Conservation (phyloP, 306 rosid genomes). For the Alnus rubra region DNA sequence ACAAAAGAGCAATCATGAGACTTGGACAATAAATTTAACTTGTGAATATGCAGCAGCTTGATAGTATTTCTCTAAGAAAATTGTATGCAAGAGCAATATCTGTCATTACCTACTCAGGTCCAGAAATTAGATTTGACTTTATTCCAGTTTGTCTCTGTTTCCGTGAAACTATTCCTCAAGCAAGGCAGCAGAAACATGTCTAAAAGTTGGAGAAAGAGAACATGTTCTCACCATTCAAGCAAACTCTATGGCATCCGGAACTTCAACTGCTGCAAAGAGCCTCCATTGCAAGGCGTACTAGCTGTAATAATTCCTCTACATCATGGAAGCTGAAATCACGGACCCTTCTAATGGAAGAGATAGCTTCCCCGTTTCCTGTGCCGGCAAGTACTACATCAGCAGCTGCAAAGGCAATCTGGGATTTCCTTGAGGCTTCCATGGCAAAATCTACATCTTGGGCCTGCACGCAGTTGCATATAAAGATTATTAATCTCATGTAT, state of each 20-base stretch:
- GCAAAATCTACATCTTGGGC: slow-evolving; percentile 2
- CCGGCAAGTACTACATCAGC: not conserved
- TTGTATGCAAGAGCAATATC: not conserved
- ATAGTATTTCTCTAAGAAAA: not conserved
- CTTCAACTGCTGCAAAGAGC: slow-evolving; percentile 1
- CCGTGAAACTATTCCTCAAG: not conserved
- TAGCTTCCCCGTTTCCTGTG: not conserved
- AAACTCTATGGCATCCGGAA: not conserved
- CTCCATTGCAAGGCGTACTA: not conserved
- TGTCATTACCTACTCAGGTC: not conserved
- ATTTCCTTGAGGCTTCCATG: slow-evolving; percentile 3
- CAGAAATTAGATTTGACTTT: not conserved
- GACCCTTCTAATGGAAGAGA: not conserved
- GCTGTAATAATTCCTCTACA: not conserved
- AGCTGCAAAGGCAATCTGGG: slow-evolving; percentile 5
- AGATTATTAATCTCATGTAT: not conserved
- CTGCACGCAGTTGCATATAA: not conserved
- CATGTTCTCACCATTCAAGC: not conserved
- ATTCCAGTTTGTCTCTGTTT: not conserved
- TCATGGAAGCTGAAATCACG: slow-evolving; percentile 4
- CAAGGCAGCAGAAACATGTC: not conserved
- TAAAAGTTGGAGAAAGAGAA: not conserved
- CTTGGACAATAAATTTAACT: not conserved
- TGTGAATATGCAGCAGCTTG: not conserved
- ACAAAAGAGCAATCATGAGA: not conserved